Evolutionary conservation across 1,139 yeast genomes (phyloP), one percentile per base, ranked within the genome.

Genomic region (Hemisphaericaspora lyxosophila): DNA sequence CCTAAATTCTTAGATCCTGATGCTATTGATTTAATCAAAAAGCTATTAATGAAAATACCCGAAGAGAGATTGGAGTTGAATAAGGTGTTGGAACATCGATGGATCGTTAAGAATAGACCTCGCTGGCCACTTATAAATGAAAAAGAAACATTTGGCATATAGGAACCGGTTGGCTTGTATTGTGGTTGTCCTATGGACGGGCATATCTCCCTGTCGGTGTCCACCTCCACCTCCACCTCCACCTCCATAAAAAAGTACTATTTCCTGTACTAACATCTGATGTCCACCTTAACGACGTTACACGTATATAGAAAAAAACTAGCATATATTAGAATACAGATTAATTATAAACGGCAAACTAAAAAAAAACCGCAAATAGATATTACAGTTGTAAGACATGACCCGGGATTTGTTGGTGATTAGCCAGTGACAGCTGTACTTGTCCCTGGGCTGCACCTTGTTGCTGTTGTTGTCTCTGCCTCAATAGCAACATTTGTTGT

Each of bases 71-170:
- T 82, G 41, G 61, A 76, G 1, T 64, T 92, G 38, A 60, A 62
- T 6, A 81, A 80, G 26, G 84, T 90, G 2, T 73, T 78, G 35
- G 57, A 59, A 6, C 97, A 90, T 57, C 92, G 95, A 0, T 90
- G 97, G 97, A 83, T 90, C 3, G 44, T 67, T 11, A 80, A 78
- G 50, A 80, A 87, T 57, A 75, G 70, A 51, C 74, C 76, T 4
- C 48, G 48, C 20, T 71, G 76, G 76, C 70, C 70, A 5, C 6
- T 19, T 19, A 19, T 19, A 19, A 8, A 19, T 7, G 23, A 7
- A 19, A 31, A 22, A 20, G n/a, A n/a, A n/a, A n/a, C n/a, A n/a
- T n/a, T n/a, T n/a, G n/a, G n/a, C n/a, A n/a, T n/a, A n/a, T n/a
- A n/a, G n/a, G n/a, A n/a, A n/a, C n/a, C n/a, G n/a, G n/a, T n/a